A percentile compares a stretch with the other conserved stretches of the same genome.
Conservation (phyloP, 1,284 basidiomycete species). For the Sanghuangporus weigelae region DNA sequence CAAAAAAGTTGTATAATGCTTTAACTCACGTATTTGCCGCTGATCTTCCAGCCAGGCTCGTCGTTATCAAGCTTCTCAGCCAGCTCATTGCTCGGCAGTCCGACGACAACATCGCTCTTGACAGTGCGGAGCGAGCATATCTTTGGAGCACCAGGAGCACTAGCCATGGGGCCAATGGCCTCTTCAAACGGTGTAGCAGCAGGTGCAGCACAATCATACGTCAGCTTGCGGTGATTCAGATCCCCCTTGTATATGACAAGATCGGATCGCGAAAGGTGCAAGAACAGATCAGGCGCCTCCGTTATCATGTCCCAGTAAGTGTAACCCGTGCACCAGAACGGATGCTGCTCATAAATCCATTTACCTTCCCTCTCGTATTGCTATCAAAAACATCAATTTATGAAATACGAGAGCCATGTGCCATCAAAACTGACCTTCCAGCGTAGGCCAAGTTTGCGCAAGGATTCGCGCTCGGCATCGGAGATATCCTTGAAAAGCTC, state of each 20-base stretch:
- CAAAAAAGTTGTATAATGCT: background rate
- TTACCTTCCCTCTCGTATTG: conserved; percentile 91
- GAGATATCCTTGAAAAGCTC: conserved; percentile 80
- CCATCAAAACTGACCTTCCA: conserved; percentile 70
- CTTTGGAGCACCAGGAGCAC: conserved; percentile 83
- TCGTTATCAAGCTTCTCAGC: conserved; percentile 81
- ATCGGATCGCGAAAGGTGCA: conserved; percentile 86
- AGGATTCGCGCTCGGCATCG: conserved; percentile 78
- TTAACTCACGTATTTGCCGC: conserved; percentile 82
- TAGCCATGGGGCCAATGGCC: conserved; percentile 93
- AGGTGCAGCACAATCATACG: conserved; percentile 91
- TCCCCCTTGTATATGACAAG: conserved; percentile 97
- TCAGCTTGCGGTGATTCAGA: conserved; percentile 87
- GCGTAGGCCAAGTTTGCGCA: conserved; percentile 76
- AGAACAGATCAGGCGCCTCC: conserved; percentile 92
- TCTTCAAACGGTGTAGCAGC: conserved; percentile 86
- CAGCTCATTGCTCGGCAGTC: conserved; percentile 50
- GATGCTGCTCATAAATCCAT: conserved; percentile 96
- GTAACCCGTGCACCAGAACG: conserved; percentile 96
- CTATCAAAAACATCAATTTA: conserved; percentile 31
- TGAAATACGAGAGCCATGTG: background rate
- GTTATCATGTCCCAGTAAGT: conserved; percentile 90
- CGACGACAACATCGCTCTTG: conserved; percentile 82
- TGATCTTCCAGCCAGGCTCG: conserved; percentile 96
- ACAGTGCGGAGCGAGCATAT: conserved; percentile 83